These are phyloP conservation scores for Serendipita sp. DNA, from an alignment of 768 basidiomycete species.

Conservation along the genomic window DNA sequence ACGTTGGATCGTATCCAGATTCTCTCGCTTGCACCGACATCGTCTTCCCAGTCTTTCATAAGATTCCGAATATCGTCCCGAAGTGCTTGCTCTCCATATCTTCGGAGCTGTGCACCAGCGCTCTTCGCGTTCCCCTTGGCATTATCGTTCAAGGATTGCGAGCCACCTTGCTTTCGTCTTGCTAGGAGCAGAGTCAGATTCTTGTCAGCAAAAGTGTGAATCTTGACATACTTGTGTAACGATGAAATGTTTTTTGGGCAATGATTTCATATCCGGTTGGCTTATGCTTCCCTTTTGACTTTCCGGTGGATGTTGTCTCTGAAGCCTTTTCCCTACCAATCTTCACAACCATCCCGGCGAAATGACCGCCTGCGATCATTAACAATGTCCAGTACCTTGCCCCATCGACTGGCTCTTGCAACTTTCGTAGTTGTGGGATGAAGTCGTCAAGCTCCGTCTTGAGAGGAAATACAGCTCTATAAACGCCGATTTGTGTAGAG, in stretches of 20 bases:
- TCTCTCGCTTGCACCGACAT: conserved; percentile 68
- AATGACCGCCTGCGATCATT: conserved; percentile 96
- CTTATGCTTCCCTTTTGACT: conserved; percentile 33
- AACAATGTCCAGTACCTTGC: conserved; percentile 84
- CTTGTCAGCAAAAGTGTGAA: background rate
- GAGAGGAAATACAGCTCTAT: conserved; percentile 55
- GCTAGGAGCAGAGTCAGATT: conserved; percentile 31
- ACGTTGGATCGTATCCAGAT: conserved; percentile 86
- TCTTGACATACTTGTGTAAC: conserved; percentile 75
- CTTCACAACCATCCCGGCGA: conserved; percentile 78
- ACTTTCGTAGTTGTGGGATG: conserved; percentile 41
- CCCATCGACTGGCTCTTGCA: conserved; percentile 37
- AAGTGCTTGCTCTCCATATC: conserved; percentile 88
- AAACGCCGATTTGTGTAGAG: conserved; percentile 79
- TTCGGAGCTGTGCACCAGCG: conserved; percentile 81
- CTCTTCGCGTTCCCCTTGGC: conserved; percentile 85
- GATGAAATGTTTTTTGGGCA: conserved; percentile 89
- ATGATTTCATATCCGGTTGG: conserved; percentile 64
- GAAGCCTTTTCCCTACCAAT: conserved; percentile 35
- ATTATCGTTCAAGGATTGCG: conserved; percentile 82
- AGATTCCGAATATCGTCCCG: conserved; percentile 84
- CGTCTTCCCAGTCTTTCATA: conserved; percentile 72
- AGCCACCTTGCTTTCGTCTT: conserved; percentile 92
- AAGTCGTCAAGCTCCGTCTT: conserved; percentile 20
- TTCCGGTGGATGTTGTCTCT: conserved; percentile 26